Conservation (phyloP, 768 basidiomycete species). For the Russula foetens region DNA sequence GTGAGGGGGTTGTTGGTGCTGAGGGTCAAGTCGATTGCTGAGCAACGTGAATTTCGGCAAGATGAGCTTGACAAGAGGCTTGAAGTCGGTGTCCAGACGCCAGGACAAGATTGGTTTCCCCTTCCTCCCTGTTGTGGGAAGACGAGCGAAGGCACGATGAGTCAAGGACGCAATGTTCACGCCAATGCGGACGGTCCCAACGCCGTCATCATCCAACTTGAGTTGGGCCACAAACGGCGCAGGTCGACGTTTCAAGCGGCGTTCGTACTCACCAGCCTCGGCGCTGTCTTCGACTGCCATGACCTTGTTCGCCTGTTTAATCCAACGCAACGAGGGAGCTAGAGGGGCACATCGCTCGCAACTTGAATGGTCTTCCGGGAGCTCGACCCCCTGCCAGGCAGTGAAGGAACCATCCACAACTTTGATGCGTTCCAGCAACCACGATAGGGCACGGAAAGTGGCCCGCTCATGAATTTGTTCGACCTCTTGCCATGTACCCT, state of each 20-base stretch:
- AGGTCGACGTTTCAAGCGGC: constrained; percentile 78
- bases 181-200: constrained; percentile 73
- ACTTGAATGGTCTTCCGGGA: constrained; percentile 36
- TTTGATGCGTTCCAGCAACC: constrained; percentile 80
- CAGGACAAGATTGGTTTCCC: constrained; percentile 54
- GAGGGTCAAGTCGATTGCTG: constrained; percentile 67
- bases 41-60: constrained; percentile 59
- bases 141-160: constrained; percentile 76
- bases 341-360: constrained; percentile 81
- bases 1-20: constrained; percentile 68
- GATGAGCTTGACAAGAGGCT: constrained; percentile 49
- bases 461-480: constrained; percentile 81
- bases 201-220: constrained; percentile 49
- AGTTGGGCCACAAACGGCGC: constrained; percentile 83
- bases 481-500: constrained; percentile 65
- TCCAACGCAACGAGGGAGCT: constrained; percentile 72
- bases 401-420: constrained; percentile 58
- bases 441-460: constrained; percentile 74
- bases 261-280: constrained; percentile 86
- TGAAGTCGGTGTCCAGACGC: constrained; percentile 75
- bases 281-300: constrained; percentile 74
- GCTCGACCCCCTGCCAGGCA: constrained; percentile 55
- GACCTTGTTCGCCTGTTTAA: constrained; percentile 45
- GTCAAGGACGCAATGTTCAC: constrained; percentile 82
- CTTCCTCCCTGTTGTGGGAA: constrained; percentile 46